These are phyloP conservation scores for Artemisia argyi DNA, from an alignment of 129 eudicot species.

Conservation along the genomic window DNA sequence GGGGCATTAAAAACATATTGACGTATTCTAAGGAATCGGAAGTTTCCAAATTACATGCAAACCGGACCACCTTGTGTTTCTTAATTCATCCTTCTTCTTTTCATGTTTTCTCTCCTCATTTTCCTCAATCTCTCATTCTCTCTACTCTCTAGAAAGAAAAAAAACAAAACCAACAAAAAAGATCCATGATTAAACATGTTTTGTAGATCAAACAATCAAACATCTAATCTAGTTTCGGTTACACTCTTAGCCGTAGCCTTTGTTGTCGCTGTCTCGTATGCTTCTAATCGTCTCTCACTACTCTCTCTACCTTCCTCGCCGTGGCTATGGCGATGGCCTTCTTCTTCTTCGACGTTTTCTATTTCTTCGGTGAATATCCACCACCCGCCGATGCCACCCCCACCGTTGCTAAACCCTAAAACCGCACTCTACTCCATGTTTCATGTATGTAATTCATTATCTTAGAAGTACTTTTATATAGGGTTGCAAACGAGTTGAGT, in stretches of 20 bases:
- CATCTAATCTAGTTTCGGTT: conserved; percentile 25
- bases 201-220: conserved; percentile 35
- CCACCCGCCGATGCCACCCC: conserved; percentile 8
- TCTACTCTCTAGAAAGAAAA: conserved; percentile 9
- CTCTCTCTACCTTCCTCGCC: conserved; percentile 46
- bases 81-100: neutral
- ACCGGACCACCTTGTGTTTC: conserved; percentile 28
- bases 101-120: neutral
- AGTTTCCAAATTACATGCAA: conserved; percentile 42
- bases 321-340: conserved; percentile 27
- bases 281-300: conserved; percentile 32
- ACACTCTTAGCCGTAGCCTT: conserved; percentile 32
- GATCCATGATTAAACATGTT: conserved; percentile 21
- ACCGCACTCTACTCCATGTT: conserved; percentile 57
- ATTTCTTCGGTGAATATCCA: conserved; percentile 1
- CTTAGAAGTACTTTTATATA: neutral
- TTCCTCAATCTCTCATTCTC: conserved; percentile 23
- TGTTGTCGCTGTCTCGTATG: conserved; percentile 32
- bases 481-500: too few species aligned
- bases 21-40: conserved; percentile 28
- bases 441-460: conserved; percentile 34
- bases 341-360: conserved; percentile 20
- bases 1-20: conserved; percentile 10
- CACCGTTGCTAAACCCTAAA: conserved; percentile 31
- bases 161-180: conserved; percentile 1